Evolutionary conservation across 1,284 basidiomycete species (phyloP).

Genomic region (Heterobasidion annosum): DNA sequence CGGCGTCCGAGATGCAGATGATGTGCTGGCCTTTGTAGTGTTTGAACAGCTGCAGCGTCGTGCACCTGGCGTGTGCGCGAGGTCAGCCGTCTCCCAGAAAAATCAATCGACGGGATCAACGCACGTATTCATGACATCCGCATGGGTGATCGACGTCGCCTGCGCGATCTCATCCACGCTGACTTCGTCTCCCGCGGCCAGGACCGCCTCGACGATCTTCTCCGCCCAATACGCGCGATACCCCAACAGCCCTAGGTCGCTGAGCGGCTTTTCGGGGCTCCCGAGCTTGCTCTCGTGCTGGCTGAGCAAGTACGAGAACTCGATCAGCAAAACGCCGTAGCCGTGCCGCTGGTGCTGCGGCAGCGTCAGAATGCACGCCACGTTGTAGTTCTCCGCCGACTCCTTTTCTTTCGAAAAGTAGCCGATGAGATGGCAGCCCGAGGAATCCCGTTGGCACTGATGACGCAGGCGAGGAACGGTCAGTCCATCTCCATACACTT

Average conservation of each 20-base stretch:
- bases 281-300: conserved; percentile 96
- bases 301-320: conserved; percentile 97
- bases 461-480: background rate
- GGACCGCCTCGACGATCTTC: conserved; percentile 87
- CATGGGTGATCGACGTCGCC: conserved; percentile 93
- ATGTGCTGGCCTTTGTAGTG: conserved; percentile 95
- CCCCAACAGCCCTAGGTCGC: conserved; percentile 86
- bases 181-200: conserved; percentile 70
- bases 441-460: conserved; percentile 79
- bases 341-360: conserved; percentile 97
- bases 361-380: conserved; percentile 96
- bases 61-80: conserved; percentile 50
- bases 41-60: conserved; percentile 91
- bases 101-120: conserved; percentile 24
- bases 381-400: conserved; percentile 96
- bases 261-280: conserved; percentile 95
- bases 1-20: conserved; percentile 85
- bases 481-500: background rate
- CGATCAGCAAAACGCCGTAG: conserved; percentile 93
- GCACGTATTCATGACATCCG: conserved; percentile 97
- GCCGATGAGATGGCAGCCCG: conserved; percentile 91
- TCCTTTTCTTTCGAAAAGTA: conserved; percentile 99
- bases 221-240: conserved; percentile 99
- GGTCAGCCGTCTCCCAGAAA: background rate
- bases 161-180: conserved; percentile 97